Evolutionary conservation across 2,329 filamentous ascomycete species (phyloP).

Genomic region (Didymosphaeria variabile): DNA sequence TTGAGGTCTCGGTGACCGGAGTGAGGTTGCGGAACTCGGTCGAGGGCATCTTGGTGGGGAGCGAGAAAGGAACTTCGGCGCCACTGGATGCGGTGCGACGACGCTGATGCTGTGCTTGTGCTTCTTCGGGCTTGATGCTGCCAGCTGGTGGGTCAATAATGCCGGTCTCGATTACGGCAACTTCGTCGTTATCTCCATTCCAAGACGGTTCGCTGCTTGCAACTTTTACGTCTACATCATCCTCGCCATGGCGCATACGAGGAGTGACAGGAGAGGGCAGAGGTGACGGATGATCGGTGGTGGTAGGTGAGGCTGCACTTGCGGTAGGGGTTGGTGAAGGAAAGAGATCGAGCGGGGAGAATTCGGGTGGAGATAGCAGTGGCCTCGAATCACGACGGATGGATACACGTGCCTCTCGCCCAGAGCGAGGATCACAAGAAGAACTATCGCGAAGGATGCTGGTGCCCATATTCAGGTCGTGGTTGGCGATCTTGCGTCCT

Average conservation of each 20-base stretch:
- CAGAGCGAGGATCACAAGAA: conserved; percentile 34
- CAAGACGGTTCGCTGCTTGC: conserved; percentile 45
- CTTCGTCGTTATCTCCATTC: conserved; percentile 42
- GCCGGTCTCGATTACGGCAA: conserved; percentile 33
- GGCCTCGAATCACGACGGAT: conserved; percentile 28
- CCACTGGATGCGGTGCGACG: conserved; percentile 48
- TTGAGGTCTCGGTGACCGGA: conserved; percentile 34
- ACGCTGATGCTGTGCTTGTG: conserved; percentile 36
- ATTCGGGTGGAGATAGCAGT: conserved; percentile 35
- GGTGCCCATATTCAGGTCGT: conserved; percentile 26
- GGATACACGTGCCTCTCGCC: conserved; percentile 21
- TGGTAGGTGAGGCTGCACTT: conserved; percentile 42
- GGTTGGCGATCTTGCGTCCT: conserved; percentile 31
- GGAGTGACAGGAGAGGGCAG: conserved; percentile 50
- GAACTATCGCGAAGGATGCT: conserved; percentile 42
- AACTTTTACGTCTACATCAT: conserved; percentile 45
- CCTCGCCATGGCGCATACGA: conserved; percentile 36
- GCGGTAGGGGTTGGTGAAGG: conserved; percentile 35
- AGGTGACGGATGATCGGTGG: conserved; percentile 40
- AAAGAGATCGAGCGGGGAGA: conserved; percentile 44
- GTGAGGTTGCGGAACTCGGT: conserved; percentile 26
- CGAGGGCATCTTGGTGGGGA: conserved; percentile 18
- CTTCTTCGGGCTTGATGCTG: conserved; percentile 34
- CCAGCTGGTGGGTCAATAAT: conserved; percentile 34
- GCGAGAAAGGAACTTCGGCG: conserved; percentile 36